Evolutionary conservation across 768 basidiomycete genomes (phyloP).

Genomic region (Russula vinacea): DNA sequence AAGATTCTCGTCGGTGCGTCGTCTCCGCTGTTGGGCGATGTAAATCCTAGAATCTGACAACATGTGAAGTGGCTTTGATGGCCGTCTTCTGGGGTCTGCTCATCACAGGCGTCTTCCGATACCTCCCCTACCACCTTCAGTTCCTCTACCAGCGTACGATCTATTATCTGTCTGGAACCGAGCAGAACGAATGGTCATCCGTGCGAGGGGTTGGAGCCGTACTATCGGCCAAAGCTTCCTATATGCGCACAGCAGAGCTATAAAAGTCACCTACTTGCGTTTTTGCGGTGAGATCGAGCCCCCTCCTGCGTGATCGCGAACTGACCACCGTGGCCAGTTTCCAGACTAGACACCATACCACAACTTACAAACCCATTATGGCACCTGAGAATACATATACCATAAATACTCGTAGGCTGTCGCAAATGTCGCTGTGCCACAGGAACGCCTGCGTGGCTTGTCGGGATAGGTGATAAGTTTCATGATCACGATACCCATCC

Average conservation of each 20-base stretch:
- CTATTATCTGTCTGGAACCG: constrained; percentile 63
- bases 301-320: neutral
- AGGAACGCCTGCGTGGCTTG: neutral
- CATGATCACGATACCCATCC: neutral
- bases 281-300: neutral
- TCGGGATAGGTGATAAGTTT: neutral
- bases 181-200: constrained; percentile 30
- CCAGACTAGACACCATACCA: neutral
- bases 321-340: neutral
- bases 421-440: neutral
- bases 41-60: constrained; percentile 19
- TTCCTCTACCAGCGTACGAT: constrained; percentile 51
- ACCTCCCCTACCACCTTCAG: constrained; percentile 56
- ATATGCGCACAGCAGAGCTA: constrained; percentile 11
- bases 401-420: neutral
- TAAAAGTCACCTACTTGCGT: neutral
- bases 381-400: neutral
- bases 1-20: constrained; percentile 54
- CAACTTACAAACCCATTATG: neutral
- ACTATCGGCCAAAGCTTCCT: constrained; percentile 8
- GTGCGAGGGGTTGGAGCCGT: constrained; percentile 7
- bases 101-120: constrained; percentile 51
- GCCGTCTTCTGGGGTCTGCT: constrained; percentile 43
- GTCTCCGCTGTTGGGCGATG: neutral
- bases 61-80: constrained; percentile 32